Conservation (phyloP, 1,139 yeast species). For the Suhomyces coccinellae region DNA sequence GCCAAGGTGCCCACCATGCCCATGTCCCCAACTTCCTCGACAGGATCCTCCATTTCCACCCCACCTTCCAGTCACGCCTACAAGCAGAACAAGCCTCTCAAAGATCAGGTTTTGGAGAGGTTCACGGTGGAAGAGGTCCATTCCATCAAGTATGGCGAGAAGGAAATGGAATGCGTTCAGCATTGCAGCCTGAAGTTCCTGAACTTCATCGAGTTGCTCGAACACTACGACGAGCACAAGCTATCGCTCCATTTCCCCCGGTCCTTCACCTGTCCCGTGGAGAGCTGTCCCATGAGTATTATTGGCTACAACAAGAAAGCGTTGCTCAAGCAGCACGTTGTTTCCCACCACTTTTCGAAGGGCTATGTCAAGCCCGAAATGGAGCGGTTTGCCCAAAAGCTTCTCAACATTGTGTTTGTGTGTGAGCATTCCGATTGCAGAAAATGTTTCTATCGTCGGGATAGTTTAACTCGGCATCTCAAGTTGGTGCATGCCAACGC, state of each 20-base stretch:
- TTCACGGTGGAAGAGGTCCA: conserved; percentile 9
- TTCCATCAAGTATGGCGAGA: conserved; percentile 11
- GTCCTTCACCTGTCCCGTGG: conserved; percentile 48
- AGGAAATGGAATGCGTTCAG: conserved; percentile 13
- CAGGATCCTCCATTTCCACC: conserved; percentile 8
- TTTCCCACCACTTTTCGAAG: conserved; percentile 48
- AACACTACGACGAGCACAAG: conserved; percentile 14
- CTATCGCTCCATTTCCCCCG: conserved; percentile 15
- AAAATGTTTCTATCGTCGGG: conserved; percentile 56
- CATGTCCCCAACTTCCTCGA: conserved; percentile 6
- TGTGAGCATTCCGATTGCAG: conserved; percentile 41
- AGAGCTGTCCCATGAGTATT: conserved; percentile 60
- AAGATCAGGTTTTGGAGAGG: conserved; percentile 9
- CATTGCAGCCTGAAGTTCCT: conserved; percentile 15
- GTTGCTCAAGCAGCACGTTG: conserved; percentile 62
- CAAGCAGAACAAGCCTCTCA: conserved; percentile 3
- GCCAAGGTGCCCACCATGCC: conserved; percentile 4
- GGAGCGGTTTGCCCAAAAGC: conserved; percentile 7
- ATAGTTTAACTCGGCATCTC: conserved; percentile 55
- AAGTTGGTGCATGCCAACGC: conserved; percentile 51
- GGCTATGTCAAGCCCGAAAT: conserved; percentile 22
- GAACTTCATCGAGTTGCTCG: conserved; percentile 14
- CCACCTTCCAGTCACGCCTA: conserved; percentile 2
- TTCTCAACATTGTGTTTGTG: conserved; percentile 16
- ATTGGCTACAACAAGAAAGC: conserved; percentile 61